phyloP scores from a whole-genome alignment of 2,329 filamentous ascomycete species.

The Alternaria triticimaculans region DNA sequence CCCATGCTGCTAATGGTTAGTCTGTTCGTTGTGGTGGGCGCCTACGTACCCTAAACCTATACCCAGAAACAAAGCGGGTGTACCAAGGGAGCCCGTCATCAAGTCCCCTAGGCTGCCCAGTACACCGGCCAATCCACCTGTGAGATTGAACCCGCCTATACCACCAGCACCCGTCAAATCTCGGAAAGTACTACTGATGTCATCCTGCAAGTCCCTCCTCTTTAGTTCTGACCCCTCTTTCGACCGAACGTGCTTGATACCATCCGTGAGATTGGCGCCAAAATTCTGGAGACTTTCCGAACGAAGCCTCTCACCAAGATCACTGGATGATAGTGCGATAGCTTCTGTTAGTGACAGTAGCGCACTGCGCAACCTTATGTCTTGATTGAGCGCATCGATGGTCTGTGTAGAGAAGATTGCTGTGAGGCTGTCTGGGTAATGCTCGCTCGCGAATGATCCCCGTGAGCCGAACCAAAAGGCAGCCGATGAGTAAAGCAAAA shows the following conservation, averaged over 20 bases:
- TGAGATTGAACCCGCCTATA: conserved; percentile 11
- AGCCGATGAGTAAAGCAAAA: conserved; percentile 25
- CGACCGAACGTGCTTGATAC: conserved; percentile 17
- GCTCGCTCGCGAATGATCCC: not conserved
- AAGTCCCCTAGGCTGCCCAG: conserved; percentile 18
- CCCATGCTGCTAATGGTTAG: conserved; percentile 32
- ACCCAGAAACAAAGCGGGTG: conserved; percentile 38
- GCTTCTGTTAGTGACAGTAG: conserved; percentile 30
- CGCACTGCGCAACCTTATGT: conserved; percentile 28
- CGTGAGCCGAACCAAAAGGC: conserved; percentile 24
- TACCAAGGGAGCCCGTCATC: conserved; percentile 23
- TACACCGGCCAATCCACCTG: conserved; percentile 19
- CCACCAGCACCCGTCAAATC: conserved; percentile 7
- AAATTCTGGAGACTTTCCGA: conserved; percentile 21
- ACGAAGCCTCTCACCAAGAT: conserved; percentile 23
- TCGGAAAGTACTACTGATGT: conserved; percentile 12
- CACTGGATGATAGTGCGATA: conserved; percentile 28
- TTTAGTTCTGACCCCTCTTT: not conserved
- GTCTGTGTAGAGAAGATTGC: conserved; percentile 28
- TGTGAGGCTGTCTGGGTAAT: conserved; percentile 9
- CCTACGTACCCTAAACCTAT: conserved; percentile 37
- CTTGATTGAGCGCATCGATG: conserved; percentile 32
- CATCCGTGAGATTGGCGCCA: conserved; percentile 23
- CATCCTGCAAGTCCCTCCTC: conserved; percentile 19
- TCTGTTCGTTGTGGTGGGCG: not conserved